Base-by-base conservation (phyloP, 129 eudicot genomes). In the Ambrosia trifida region DNA sequence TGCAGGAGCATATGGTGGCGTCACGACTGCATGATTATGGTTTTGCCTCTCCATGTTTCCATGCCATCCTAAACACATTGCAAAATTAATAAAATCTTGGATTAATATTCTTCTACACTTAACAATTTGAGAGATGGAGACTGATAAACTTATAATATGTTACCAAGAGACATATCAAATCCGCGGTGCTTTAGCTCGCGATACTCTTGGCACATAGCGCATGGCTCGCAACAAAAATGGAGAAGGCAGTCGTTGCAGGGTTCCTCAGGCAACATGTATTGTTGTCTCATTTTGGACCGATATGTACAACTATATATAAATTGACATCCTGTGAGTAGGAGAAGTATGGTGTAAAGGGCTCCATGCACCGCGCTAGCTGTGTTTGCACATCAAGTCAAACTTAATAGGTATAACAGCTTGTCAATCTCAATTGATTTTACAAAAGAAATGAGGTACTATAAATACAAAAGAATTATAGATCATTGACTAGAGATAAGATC, bases 161-260 rank as follows among this genome's bases (percentile, higher is more conserved):
- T 76, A 81, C 91, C 92, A 14, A 86, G 66, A 72, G 88, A 18
- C 38, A 84, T 60, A 20, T 89, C 83, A 5, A 79, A 51, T 13
- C 96, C 96, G 4, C 79, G 92, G 28, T 75, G 11, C 68, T 85
- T 66, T 16, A 88, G 87, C 81, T 85, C 82, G 3, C 96, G 91
- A 57, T 81, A 83, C 74, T 81, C 87, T 83, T 85, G 96, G 31
- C 85, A 83, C 36, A 85, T 70, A 36, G 96, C 89, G 9, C 91
- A 85, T 1, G 1, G 16, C 72, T 88, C 89, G 9, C 96, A 89
- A 53, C 85, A 86, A 20, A 64, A 89, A 53, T 85, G 91, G 28
- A 80, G 33, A 14, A 80, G 60, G 54, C 81, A 76, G 66, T 88
- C 96, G 12, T 64, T 60, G 64, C 96, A 85, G 0, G 86, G 86